Evolutionary conservation across 2,329 filamentous ascomycete genomes (phyloP), one percentile per base, ranked within the genome.

Genomic region (Trichothecium roseum): DNA sequence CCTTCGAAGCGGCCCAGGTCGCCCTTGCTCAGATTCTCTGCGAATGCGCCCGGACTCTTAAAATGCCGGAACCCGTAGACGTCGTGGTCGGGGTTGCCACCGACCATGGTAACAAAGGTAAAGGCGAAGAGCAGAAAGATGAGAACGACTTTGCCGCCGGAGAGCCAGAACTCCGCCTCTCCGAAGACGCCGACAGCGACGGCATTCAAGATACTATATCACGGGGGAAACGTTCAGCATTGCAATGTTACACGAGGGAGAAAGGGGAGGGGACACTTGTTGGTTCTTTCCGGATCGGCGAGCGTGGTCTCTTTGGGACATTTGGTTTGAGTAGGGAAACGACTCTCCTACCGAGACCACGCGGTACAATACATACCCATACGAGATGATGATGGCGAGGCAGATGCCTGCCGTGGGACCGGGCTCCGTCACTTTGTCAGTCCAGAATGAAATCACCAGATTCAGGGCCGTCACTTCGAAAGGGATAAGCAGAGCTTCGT

Each of bases 61-160:
- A 80, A 86, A 51, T 81, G 81, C 31, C 68, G 56, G 51, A 83
- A 83, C 1, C 80, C 79, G 36, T 76, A 67, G 3, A 69, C 63
- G 15, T 72, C 63, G 2, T 64, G 63, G 3, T 70, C 66, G 0
- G 75, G 68, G 4, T 73, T 68, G 24, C 74, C 76, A 10, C 76
- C 76, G 0, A 74, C 60, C 48, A 77, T 71, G 40, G 79, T 72
- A 33, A 78, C 60, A 18, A 80, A 56, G 13, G 71, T 72, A 45
- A 76, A 70, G 34, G 74, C 63, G 34, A 75, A 74, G 26, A 81
- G 58, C 30, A 69, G 66, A 37, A 78, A 50, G 31, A 81, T 70
- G 7, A 81, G 58, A 6, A 72, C 53, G 36, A 79, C 66, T 45
- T 78, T 73, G 39, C 72, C 54, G 39, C 55, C 54, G 1, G 64